A percentile compares a stretch with the other conserved stretches of the same genome.
phyloP scores from a whole-genome alignment of 306 rosid genomes.

The Luffa acutangula region DNA sequence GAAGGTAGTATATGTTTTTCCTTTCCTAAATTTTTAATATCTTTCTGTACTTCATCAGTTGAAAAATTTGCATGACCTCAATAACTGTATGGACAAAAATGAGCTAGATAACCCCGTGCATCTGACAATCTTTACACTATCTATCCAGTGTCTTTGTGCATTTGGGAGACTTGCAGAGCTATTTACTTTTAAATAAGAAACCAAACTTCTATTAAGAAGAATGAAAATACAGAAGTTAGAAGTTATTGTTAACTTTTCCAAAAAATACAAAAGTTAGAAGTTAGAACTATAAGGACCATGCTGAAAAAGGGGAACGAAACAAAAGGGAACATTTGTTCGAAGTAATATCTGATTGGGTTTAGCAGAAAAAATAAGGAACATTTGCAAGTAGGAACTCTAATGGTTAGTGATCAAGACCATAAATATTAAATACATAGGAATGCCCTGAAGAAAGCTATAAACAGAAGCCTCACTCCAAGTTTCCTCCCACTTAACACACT shows the following conservation, averaged over 20 bases:
- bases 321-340: neutral
- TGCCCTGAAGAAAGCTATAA: neutral
- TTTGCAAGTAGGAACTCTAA: neutral
- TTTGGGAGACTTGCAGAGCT: neutral
- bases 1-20: conserved; percentile 39
- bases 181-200: neutral
- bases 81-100: neutral
- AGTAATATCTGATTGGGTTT: neutral
- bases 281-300: neutral
- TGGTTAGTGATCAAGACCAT: neutral
- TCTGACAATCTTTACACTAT: neutral
- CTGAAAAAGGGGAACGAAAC: neutral
- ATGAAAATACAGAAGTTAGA: neutral
- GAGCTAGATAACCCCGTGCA: neutral
- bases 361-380: neutral
- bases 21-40: neutral
- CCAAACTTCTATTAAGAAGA: neutral
- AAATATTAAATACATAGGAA: neutral
- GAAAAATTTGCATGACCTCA: neutral
- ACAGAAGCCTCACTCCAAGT: neutral
- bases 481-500: neutral
- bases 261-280: neutral
- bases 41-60: neutral
- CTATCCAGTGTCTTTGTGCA: neutral
- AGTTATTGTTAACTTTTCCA: neutral